Percentiles rank a stretch among this genome's conserved stretches.
These are phyloP conservation scores for Nigrospora oryzae DNA, from an alignment of 2,329 filamentous ascomycete species.

Conservation along the genomic window DNA sequence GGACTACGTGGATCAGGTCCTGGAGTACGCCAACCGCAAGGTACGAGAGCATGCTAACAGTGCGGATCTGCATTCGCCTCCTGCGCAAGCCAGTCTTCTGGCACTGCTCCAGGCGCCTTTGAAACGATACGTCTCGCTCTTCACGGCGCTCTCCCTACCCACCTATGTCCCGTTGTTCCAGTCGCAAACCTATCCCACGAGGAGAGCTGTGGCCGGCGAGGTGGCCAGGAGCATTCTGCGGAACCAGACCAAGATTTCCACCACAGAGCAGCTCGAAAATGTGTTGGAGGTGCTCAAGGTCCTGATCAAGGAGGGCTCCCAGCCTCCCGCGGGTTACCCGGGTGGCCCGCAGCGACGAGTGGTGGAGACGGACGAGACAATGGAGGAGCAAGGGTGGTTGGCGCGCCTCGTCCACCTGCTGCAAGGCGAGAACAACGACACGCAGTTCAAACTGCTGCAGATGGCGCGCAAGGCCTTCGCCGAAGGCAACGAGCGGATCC, in stretches of 20 bases:
- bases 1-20: conserved; percentile 91
- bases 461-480: conserved; percentile 77
- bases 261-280: conserved; percentile 72
- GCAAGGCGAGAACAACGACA: conserved; percentile 77
- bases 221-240: conserved; percentile 75
- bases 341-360: conserved; percentile 68
- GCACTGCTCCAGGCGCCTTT: conserved; percentile 86
- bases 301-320: conserved; percentile 85
- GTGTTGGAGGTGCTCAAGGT: conserved; percentile 85
- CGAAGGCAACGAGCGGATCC: conserved; percentile 90
- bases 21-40: conserved; percentile 81
- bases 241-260: conserved; percentile 73
- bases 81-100: conserved; percentile 81
- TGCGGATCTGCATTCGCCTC: conserved; percentile 83
- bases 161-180: conserved; percentile 86
- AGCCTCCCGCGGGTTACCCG: conserved; percentile 75
- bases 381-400: conserved; percentile 97
- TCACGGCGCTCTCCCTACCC: conserved; percentile 89
- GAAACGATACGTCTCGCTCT: conserved; percentile 83
- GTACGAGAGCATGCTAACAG: conserved; percentile 86
- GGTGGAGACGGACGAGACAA: conserved; percentile 87
- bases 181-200: conserved; percentile 85
- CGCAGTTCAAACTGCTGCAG: conserved; percentile 89
- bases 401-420: conserved; percentile 87
- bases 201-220: conserved; percentile 83